These are phyloP conservation scores for Cunninghamia lanceolata DNA, from an alignment of 75 land plant species.

Conservation along the genomic window DNA sequence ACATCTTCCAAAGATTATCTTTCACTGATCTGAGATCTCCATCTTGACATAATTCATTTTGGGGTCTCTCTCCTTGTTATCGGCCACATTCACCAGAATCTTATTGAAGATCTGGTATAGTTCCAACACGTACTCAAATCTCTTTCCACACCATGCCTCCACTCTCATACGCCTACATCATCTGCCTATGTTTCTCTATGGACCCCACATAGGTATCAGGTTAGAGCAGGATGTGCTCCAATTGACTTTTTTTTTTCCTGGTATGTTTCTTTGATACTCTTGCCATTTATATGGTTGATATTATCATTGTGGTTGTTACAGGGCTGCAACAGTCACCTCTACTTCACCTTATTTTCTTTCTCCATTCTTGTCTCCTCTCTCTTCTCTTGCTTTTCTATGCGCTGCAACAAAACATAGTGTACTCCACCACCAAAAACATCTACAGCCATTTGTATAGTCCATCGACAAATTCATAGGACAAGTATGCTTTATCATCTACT, in stretches of 20 bases:
- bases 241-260: slow-evolving; percentile 92
- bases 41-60: slow-evolving; percentile 79
- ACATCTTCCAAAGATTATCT: too few species aligned
- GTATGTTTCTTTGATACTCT: slow-evolving; percentile 88
- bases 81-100: slow-evolving; percentile 94
- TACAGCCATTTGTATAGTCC: too few species aligned
- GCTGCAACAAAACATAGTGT: not conserved
- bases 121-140: slow-evolving; percentile 72
- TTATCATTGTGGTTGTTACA: slow-evolving; percentile 32
- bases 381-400: too few species aligned
- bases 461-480: too few species aligned
- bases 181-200: slow-evolving; percentile 83
- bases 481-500: too few species aligned
- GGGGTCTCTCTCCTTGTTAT: too few species aligned
- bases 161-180: slow-evolving; percentile 68
- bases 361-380: too few species aligned
- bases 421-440: too few species aligned
- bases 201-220: slow-evolving; percentile 95
- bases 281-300: not conserved
- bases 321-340: slow-evolving; percentile 51
- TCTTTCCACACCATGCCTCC: slow-evolving; percentile 50
- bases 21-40: too few species aligned
- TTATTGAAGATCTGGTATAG: slow-evolving; percentile 98
- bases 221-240: slow-evolving; percentile 91
- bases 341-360: too few species aligned